A percentile compares a stretch with the other conserved stretches of the same genome.
Evolutionary conservation across 73 alveolate species (phyloP).

Genomic region (Diophrys appendiculata): DNA sequence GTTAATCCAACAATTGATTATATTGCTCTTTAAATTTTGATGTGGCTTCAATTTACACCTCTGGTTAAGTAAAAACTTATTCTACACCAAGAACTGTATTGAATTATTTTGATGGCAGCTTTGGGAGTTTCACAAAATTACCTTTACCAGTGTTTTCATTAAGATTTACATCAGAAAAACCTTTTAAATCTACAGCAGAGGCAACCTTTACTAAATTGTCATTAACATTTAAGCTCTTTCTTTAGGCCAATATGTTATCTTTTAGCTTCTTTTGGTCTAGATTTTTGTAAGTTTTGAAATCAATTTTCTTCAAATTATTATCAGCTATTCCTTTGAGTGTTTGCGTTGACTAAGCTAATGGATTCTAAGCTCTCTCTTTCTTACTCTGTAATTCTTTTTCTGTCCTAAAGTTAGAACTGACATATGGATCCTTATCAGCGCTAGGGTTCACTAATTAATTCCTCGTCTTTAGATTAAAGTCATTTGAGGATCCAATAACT

Average conservation of each 20-base stretch:
- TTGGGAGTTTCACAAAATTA: constrained; percentile 20
- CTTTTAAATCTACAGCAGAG: constrained; percentile 19
- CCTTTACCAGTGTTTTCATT: constrained; percentile 5
- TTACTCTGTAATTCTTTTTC: too few species aligned
- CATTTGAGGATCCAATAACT: neutral
- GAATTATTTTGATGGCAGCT: constrained; percentile 19
- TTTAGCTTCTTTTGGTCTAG: neutral
- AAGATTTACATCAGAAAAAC: constrained; percentile 19
- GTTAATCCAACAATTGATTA: neutral
- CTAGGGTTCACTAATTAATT: neutral
- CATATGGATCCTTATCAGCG: neutral
- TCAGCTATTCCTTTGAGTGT: too few species aligned
- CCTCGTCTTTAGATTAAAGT: neutral
- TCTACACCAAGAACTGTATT: constrained; percentile 16
- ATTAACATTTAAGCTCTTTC: neutral
- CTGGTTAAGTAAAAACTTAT: constrained; percentile 15
- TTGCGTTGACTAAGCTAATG: too few species aligned
- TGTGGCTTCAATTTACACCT: constrained; percentile 14
- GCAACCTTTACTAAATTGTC: too few species aligned
- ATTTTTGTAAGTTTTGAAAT: neutral
- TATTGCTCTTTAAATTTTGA: constrained; percentile 24
- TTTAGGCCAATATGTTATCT: constrained; percentile 7
- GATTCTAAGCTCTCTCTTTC: too few species aligned
- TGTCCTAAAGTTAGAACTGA: constrained; percentile 2
- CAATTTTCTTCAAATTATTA: neutral